These are phyloP conservation scores for Albophoma yamanashiensis DNA, from an alignment of 2,329 filamentous ascomycete species.

Conservation along the genomic window DNA sequence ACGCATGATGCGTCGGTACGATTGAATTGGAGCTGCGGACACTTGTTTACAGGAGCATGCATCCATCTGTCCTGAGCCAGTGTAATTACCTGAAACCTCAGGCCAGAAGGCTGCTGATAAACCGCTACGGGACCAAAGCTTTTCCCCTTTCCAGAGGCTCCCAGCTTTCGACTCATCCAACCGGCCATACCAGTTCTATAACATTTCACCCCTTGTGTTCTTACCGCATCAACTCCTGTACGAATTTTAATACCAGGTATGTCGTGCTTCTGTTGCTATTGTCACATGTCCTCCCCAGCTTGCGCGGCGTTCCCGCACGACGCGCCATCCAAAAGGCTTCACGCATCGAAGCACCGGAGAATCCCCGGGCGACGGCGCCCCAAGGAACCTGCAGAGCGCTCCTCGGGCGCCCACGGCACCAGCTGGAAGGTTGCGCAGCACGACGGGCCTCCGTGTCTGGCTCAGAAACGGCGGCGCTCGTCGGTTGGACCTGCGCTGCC, in stretches of 20 bases:
- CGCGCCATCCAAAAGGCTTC: not conserved
- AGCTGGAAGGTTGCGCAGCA: too few species aligned
- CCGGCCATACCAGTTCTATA: not conserved
- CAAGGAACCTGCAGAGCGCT: not conserved
- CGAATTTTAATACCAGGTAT: slow-evolving; percentile 1
- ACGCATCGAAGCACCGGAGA: not conserved
- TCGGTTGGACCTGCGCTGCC: not conserved
- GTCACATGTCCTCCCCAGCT: not conserved
- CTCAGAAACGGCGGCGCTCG: not conserved
- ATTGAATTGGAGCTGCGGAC: not conserved
- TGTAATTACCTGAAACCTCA: slow-evolving; percentile 25
- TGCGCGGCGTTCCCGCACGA: not conserved
- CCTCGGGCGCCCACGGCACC: not conserved
- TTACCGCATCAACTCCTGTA: not conserved
- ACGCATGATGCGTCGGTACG: not conserved
- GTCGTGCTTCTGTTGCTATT: not conserved
- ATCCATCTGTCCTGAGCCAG: too few species aligned
- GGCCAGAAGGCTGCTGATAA: slow-evolving; percentile 12
- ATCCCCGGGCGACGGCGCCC: not conserved
- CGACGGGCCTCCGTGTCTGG: not conserved
- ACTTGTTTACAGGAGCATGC: not conserved
- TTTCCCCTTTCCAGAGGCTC: slow-evolving; percentile 11
- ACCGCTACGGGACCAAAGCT: slow-evolving; percentile 13
- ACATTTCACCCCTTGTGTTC: slow-evolving; percentile 2
- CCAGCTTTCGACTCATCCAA: not conserved